Conservation (phyloP, 768 basidiomycete species). For the Panaeolus papilionaceus region DNA sequence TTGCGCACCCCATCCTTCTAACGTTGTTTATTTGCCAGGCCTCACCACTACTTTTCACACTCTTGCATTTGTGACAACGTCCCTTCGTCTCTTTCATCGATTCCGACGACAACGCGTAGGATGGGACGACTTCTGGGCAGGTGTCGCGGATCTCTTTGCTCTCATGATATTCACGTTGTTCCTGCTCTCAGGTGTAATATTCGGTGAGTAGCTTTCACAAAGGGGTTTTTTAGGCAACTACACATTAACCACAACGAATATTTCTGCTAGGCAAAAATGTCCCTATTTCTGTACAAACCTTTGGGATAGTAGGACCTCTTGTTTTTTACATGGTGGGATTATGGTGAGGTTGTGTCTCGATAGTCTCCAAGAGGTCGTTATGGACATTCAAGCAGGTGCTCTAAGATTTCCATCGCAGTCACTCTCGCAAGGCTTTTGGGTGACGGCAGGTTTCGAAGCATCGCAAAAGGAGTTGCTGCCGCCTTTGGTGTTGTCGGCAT, state of each 20-base stretch:
- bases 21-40: neutral
- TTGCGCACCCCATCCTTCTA: too few species aligned
- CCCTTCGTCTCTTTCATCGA: slow-evolving; percentile 31
- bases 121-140: slow-evolving; percentile 40
- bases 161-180: neutral
- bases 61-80: slow-evolving; percentile 27
- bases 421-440: slow-evolving; percentile 22
- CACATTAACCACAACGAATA: neutral
- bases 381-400: slow-evolving; percentile 15
- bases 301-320: neutral
- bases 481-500: neutral
- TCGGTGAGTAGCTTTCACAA: neutral
- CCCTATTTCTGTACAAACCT: neutral
- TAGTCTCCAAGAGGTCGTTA: neutral
- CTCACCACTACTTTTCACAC: slow-evolving; percentile 21
- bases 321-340: neutral
- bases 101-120: slow-evolving; percentile 30
- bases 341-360: neutral
- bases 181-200: neutral
- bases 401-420: slow-evolving; percentile 21
- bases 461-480: neutral
- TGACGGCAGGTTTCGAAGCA: slow-evolving; percentile 7
- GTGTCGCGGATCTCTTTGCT: slow-evolving; percentile 24
- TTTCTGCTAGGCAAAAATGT: neutral
- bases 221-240: neutral